Base-by-base conservation (phyloP, 495 filamentous ascomycete genomes). In the Penicillium nucicola region DNA sequence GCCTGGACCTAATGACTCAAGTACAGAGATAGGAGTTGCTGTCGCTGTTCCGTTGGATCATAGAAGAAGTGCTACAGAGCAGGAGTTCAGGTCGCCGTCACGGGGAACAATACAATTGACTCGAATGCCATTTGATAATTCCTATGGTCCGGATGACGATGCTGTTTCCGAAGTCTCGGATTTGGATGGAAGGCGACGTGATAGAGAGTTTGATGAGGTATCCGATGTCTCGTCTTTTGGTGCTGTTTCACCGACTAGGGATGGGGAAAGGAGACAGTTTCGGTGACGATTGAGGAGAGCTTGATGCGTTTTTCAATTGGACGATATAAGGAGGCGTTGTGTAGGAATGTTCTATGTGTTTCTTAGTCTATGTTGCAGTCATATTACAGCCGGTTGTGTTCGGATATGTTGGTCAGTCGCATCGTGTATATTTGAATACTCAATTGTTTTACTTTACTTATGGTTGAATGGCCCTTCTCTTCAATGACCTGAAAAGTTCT, bases 181-280 rank as follows among this genome's bases (percentile, higher is more conserved):
- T 22, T 48, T 59, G n/a, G 55, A 57, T 49, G 57, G 50, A 1
- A 48, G 42, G 25, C 41, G 39, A 3, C 41, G 53, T 31, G 57
- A 45, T 11, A 38, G 49, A 10, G 55, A 57, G 14, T 60, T 63
- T 38, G 65, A 69, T 61, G 65, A 67, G 33, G 34, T 68, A 34
- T 74, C 71, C 12, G 68, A 66, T 23, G 63, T 75, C 3, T 75
- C 69, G 36, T 70, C 65, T 1, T 58, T 71, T 47, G 52, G 64
- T 25, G 66, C 57, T 10, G 50, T 41, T 17, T 48, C 46, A n/a
- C 46, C 46, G 25, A 23, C 33, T 22, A 17, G 18, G 19, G 28
- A 14, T 36, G 25, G 20, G 17, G 36, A 41, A 37, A 20, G 36
- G 12, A 40, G 36, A 30, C 46, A n/a, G 46, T 48, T 33, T 34